Evolutionary conservation across 305 asterid species (phyloP), one percentile per base, ranked within the genome.

Genomic region (Solanum hybrid): DNA sequence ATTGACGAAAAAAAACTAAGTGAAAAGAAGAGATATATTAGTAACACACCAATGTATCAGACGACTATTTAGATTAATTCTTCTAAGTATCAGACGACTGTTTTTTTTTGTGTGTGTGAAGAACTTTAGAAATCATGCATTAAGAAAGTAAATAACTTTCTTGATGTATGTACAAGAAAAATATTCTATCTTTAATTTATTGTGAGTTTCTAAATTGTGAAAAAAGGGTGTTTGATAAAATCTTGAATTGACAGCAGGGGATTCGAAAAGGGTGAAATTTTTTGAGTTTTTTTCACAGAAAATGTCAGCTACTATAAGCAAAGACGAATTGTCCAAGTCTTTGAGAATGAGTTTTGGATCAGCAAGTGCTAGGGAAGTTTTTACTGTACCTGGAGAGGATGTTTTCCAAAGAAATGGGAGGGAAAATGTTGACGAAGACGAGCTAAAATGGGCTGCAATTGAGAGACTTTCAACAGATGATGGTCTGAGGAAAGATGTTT

Each of bases 361-460:
- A 0, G 13, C 78, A 27, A 95, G 98, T 77, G 92, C 91, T 85
- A 91, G 97, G 89, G 98, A 96, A 91, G 84, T 35, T 78, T 84
- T 51, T 31, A 17, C 31, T 27, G 92, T 93, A 19, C 94, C 95
- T 2, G 99, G 96, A n/a, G 94, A 92, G 76, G 96, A 95, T 90
- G 95, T 93, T 34, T 98, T 98, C 78, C 94, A 92, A 82, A 93
- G 89, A 72, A 96, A 98, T 91, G 94, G 88, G 87, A 93, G 96
- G 87, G 98, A 94, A 10, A 90, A 90, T 87, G 96, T 94, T 60
- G 98, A 95, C 40, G 96, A 97, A 89, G 98, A 95, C 12, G 98
- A 97, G 94, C 94, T 97, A 9, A 93, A 91, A 92, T 96, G 98
- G 99, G 99, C 99, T 10, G 98, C 99, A 13, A 94, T 96, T 7